phyloP scores from a whole-genome alignment of 169 alveolate genomes.

The Plasmodium cynomolgi region DNA sequence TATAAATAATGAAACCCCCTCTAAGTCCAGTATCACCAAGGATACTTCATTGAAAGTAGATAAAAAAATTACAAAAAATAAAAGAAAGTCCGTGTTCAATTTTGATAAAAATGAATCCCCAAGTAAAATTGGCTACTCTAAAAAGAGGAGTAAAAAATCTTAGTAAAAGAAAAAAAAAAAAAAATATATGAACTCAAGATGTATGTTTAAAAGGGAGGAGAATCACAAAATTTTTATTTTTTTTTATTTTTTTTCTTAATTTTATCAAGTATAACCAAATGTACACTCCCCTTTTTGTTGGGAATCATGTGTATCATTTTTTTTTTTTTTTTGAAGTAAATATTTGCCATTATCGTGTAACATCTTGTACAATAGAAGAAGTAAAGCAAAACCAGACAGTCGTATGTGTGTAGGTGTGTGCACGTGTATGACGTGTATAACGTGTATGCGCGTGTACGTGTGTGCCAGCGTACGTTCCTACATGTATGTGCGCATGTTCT shows the following conservation, averaged over 20 bases:
- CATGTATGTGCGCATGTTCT: constrained; percentile 21
- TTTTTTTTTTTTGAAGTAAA: neutral
- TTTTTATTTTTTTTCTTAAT: neutral
- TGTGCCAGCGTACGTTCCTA: neutral
- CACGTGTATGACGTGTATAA: neutral
- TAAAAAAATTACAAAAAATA: constrained; percentile 48
- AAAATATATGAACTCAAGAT: neutral
- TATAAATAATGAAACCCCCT: constrained; percentile 49
- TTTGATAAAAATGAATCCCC: constrained; percentile 46
- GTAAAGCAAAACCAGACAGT: neutral
- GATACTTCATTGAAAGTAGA: constrained; percentile 35
- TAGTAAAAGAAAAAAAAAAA: neutral
- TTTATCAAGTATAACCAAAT: neutral
- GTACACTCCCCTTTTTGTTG: neutral
- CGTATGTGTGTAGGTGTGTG: constrained; percentile 3
- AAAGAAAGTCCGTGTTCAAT: constrained; percentile 28
- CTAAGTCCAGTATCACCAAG: constrained; percentile 3
- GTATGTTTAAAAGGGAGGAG: neutral
- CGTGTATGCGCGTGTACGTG: neutral
- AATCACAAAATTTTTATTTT: neutral
- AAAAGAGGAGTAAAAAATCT: constrained; percentile 28
- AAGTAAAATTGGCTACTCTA: constrained; percentile 4
- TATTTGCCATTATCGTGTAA: neutral
- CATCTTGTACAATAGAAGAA: constrained; percentile 19
- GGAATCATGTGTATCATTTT: neutral